Evolutionary conservation across 2,329 filamentous ascomycete species (phyloP), one percentile per base, ranked within the genome.

Genomic region (Hypomyces perniciosus): DNA sequence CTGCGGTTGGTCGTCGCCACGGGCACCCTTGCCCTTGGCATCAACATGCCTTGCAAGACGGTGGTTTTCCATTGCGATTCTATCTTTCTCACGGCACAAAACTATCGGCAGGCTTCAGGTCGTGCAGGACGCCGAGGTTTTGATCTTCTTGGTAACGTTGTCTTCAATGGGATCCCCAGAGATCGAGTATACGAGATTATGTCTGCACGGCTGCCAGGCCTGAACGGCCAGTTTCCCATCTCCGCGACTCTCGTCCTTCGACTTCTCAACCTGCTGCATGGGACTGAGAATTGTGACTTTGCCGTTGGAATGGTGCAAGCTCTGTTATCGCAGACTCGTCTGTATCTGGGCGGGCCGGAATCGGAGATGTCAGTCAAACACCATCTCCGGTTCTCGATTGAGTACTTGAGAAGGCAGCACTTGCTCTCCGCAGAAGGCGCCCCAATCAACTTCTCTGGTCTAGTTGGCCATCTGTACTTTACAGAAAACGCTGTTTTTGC

Each of bases 41-140:
- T 92, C 70, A 92, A 89, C 59, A 88, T 89, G 84, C 88, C 88
- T 8, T 91, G 86, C 64, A 88, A 88, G 64, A 92, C 87, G 1
- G 86, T 90, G 1, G 80, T 90, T 1, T 92, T 92, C 64, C 77
- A 76, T 12, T 86, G 85, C 0, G 86, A 91, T 62, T 88, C 83
- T 0, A 74, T 87, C 3, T 90, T 80, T 61, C 69, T 92, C 40
- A 89, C 85, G 0, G 80, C 86, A 0, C 77, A 91, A 46, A 89
- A 88, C 63, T 92, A 86, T 65, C 80, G 85, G 7, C 88, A 92
- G 64, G 85, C 81, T 6, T 81, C 86, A 51, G 87, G 88, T 66
- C 83, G 87, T 74, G 85, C 88, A 31, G 88, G 88, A 57, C 83
- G 88, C 66, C 80, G 88, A 70, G 88, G 88, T 1, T 92, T 92